Conservation (phyloP, 2,329 filamentous ascomycete species). For the Botryotinia narcissicola region DNA sequence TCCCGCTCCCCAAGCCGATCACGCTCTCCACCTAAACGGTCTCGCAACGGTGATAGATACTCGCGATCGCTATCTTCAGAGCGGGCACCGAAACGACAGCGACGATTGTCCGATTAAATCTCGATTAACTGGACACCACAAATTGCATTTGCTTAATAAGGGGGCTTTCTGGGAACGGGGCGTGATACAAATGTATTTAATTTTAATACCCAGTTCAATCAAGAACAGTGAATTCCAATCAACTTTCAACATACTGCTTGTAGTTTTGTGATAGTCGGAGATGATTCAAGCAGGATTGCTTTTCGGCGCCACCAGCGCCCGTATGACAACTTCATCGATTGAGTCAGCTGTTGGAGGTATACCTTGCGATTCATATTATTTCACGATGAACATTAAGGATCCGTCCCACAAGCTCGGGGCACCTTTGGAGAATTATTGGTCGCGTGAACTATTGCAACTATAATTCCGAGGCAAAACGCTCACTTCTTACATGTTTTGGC, state of each 20-base stretch:
- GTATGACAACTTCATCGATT: constrained; percentile 8
- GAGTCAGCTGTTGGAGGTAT: background rate
- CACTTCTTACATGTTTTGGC: background rate
- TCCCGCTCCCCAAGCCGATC: constrained; percentile 23
- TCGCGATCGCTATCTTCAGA: background rate
- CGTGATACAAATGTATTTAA: background rate
- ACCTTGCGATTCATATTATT: constrained; percentile 3
- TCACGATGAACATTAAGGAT: background rate
- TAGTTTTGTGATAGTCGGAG: constrained; percentile 1
- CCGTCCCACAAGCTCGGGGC: background rate
- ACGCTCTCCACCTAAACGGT: constrained; percentile 25
- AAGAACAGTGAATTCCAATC: background rate
- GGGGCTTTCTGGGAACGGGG: background rate
- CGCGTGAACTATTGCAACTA: background rate
- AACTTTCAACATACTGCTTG: background rate
- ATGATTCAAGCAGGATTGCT: background rate
- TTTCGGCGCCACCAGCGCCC: background rate
- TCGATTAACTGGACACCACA: background rate
- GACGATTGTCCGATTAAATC: background rate
- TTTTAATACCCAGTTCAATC: background rate
- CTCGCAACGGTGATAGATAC: background rate
- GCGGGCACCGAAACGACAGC: background rate
- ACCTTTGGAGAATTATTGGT: background rate
- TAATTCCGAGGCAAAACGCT: background rate
- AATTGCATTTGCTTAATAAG: background rate